These are phyloP conservation scores for Lodderomyces metapsilosis DNA, from an alignment of 1,139 yeast genomes.

Conservation along the genomic window DNA sequence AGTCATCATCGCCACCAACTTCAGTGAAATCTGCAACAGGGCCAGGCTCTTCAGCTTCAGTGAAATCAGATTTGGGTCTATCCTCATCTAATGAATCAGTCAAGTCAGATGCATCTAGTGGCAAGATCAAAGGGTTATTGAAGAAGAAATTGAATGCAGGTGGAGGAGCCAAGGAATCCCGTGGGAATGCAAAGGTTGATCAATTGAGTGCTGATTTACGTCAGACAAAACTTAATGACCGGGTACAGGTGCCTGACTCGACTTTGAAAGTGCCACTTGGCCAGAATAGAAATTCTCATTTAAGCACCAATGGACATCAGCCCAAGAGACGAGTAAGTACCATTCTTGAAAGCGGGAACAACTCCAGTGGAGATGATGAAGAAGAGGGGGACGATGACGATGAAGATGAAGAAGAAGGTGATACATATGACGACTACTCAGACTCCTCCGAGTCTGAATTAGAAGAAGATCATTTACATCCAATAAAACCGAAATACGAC, in stretches of 20 bases:
- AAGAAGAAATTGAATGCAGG: not conserved
- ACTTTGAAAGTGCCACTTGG: not conserved
- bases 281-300: not conserved
- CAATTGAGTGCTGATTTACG: not conserved
- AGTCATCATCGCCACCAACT: slow-evolving; percentile 1
- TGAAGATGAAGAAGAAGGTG: slow-evolving; percentile 20
- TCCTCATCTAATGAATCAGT: slow-evolving; percentile 4
- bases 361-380: slow-evolving; percentile 24
- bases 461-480: slow-evolving; percentile 26
- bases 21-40: not conserved
- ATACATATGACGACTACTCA: slow-evolving; percentile 22
- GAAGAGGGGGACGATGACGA: too few relatives aligned
- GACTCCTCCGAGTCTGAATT: slow-evolving; percentile 23
- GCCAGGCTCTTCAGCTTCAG: not conserved
- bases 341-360: slow-evolving; percentile 20
- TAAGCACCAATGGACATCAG: not conserved
- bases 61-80: not conserved
- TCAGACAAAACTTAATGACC: not conserved
- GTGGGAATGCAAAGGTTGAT: not conserved
- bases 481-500: slow-evolving; percentile 20
- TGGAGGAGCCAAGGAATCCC: not conserved
- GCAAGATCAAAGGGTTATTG: slow-evolving; percentile 1
- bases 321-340: slow-evolving; percentile 22
- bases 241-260: not conserved
- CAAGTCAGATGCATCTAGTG: slow-evolving; percentile 1